Conservation (phyloP, 2,329 filamentous ascomycete genomes). For the Zopfia rhizophila region DNA sequence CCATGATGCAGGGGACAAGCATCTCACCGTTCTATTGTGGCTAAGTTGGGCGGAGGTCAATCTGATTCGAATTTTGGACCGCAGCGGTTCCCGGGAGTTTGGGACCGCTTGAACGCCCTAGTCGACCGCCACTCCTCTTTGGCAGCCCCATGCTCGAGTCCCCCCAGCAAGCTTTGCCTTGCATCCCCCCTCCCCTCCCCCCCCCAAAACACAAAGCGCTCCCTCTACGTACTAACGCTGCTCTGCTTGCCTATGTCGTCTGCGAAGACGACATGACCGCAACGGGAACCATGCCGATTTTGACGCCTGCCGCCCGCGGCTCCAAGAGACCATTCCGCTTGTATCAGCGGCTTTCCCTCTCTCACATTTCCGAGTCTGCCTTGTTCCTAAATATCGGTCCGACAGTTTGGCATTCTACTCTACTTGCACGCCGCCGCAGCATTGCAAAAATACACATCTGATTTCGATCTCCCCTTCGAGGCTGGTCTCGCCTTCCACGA, state of each 20-base stretch:
- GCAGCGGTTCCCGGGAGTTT: constrained; percentile 44
- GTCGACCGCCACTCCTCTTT: constrained; percentile 35
- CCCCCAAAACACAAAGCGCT: constrained; percentile 25
- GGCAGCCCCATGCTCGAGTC: no score
- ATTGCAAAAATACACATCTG: constrained; percentile 33
- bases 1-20: constrained; percentile 10
- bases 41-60: constrained; percentile 36
- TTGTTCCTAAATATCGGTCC: constrained; percentile 47
- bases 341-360: constrained; percentile 31
- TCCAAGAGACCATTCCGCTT: constrained; percentile 20
- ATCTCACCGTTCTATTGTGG: constrained; percentile 29
- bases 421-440: constrained; percentile 47
- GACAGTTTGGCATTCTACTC: constrained; percentile 35
- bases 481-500: constrained; percentile 31
- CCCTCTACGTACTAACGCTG: constrained; percentile 27
- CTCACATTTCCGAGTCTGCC: constrained; percentile 51
- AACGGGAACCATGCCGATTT: constrained; percentile 44
- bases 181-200: no score
- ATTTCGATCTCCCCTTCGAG: constrained; percentile 29
- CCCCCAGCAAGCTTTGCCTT: no score
- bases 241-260: constrained; percentile 33
- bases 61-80: constrained; percentile 48
- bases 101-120: constrained; percentile 34
- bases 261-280: constrained; percentile 40
- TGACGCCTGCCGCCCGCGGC: constrained; percentile 50